These are phyloP conservation scores for Stylosanthes scabra DNA, from an alignment of 331 rosid genomes.

Conservation along the genomic window DNA sequence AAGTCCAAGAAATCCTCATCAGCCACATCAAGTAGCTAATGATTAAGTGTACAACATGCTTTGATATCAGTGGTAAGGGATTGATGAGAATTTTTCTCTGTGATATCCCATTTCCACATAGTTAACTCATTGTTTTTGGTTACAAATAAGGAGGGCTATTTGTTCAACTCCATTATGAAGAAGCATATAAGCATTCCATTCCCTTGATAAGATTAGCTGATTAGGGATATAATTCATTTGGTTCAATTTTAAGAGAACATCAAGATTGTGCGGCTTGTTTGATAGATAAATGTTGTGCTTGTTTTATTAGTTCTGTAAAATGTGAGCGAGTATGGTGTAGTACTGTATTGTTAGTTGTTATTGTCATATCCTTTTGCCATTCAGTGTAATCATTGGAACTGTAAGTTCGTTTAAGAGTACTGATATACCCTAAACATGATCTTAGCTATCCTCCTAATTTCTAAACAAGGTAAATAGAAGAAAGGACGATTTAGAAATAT, in stretches of 20 bases:
- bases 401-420: too few relatives aligned
- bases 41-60: neutral
- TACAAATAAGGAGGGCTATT: neutral
- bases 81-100: constrained; percentile 53
- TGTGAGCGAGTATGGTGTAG: neutral
- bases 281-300: neutral
- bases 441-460: too few relatives aligned
- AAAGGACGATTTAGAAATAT: too few relatives aligned
- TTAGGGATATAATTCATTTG: constrained; percentile 17
- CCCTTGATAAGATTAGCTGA: neutral
- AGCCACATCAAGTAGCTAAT: constrained; percentile 13
- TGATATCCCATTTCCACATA: constrained; percentile 47
- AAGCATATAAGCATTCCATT: constrained; percentile 5
- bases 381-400: neutral
- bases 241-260: constrained; percentile 1
- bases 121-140: constrained; percentile 18
- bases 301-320: neutral
- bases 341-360: neutral
- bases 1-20: constrained; percentile 46
- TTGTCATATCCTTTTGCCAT: neutral
- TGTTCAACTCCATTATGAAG: constrained; percentile 9
- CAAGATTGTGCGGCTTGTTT: neutral
- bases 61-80: constrained; percentile 35
- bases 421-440: too few relatives aligned
- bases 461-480: too few relatives aligned